Evolutionary conservation across 805 yeast genomes (phyloP).

Genomic region (Dipodascus geniculatus): DNA sequence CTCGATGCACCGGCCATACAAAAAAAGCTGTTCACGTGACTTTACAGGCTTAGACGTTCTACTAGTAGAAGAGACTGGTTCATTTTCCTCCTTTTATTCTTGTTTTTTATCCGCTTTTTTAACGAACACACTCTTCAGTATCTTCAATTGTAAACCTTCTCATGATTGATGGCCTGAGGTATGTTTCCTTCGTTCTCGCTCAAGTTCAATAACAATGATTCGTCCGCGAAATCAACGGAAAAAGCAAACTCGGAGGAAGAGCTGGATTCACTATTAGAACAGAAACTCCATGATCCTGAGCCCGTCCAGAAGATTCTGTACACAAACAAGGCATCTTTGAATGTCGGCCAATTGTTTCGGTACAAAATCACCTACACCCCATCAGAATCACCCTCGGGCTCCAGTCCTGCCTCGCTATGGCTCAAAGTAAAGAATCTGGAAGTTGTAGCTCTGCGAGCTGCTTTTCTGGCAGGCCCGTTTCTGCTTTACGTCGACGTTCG

Average conservation of each 20-base stretch:
- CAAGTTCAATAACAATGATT: not conserved
- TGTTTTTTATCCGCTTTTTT: no score
- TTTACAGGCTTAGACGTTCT: no score
- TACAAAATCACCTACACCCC: conserved; percentile 36
- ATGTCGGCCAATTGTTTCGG: conserved; percentile 50
- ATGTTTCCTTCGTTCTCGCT: not conserved
- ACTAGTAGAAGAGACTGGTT: no score
- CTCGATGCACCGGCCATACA: no score
- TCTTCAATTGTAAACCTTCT: no score
- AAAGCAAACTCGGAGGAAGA: not conserved
- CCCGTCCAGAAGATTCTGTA: conserved; percentile 9
- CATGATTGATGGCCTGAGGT: not conserved
- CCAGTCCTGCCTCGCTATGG: conserved; percentile 15
- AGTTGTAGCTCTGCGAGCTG: conserved; percentile 62
- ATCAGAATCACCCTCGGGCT: conserved; percentile 3
- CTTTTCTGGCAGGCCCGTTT: conserved; percentile 83
- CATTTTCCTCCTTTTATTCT: no score
- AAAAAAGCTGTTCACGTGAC: no score
- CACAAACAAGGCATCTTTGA: conserved; percentile 27
- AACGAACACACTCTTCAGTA: no score
- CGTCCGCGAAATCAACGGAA: not conserved
- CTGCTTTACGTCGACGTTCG: conserved; percentile 73
- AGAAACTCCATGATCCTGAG: not conserved
- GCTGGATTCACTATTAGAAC: no score
- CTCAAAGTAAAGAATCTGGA: conserved; percentile 58